Evolutionary conservation across 169 alveolate species (phyloP).

Genomic region (Miamiensis avidus): DNA sequence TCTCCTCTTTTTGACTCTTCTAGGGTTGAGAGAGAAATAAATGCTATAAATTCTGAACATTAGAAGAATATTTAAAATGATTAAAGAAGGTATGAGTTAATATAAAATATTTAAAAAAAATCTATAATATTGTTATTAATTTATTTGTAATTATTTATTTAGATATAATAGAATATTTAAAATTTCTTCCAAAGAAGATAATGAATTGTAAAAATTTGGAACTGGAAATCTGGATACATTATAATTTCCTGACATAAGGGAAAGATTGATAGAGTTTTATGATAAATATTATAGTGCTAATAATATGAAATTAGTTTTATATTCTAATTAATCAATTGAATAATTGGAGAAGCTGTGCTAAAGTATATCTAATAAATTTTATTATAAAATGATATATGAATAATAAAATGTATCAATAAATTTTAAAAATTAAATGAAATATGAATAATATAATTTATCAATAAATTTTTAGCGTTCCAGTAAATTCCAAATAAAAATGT

Average conservation of each 20-base stretch:
- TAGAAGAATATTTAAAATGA: slow-evolving; percentile 86
- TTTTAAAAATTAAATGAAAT: slow-evolving; percentile 49
- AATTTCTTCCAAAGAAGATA: not conserved
- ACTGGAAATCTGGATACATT: slow-evolving; percentile 13
- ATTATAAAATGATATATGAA: too few relatives aligned
- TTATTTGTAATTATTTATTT: too few relatives aligned
- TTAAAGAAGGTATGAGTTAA: slow-evolving; percentile 49
- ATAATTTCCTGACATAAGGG: slow-evolving; percentile 69
- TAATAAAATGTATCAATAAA: slow-evolving; percentile 42
- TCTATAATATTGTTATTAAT: not conserved
- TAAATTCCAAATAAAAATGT: slow-evolving; percentile 41
- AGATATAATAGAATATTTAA: not conserved
- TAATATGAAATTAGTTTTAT: slow-evolving; percentile 73
- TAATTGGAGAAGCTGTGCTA: slow-evolving; percentile 51
- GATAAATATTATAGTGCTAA: slow-evolving; percentile 77
- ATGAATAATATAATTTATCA: slow-evolving; percentile 26
- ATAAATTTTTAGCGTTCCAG: slow-evolving; percentile 41
- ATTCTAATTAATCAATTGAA: slow-evolving; percentile 54
- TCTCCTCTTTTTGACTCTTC: slow-evolving; percentile 80
- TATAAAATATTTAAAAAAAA: slow-evolving; percentile 31
- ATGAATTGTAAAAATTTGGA: not conserved
- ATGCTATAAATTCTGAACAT: slow-evolving; percentile 91
- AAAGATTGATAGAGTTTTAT: slow-evolving; percentile 68
- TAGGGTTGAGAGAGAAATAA: slow-evolving; percentile 82
- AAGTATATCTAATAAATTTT: too few relatives aligned